Conservation (phyloP, 2,329 filamentous ascomycete species). For the Trichoderma hamatum region DNA sequence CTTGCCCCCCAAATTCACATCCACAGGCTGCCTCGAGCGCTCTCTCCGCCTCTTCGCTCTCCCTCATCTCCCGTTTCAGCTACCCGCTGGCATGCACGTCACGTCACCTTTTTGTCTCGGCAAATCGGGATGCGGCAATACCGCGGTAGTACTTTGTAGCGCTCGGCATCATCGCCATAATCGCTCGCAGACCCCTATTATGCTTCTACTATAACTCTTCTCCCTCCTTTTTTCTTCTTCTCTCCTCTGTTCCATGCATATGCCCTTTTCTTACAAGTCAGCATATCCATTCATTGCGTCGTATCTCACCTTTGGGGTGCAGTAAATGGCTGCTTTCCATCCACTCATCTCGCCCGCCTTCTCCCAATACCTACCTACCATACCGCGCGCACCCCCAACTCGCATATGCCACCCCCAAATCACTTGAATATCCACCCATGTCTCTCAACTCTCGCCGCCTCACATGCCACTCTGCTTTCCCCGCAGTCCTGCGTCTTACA, state of each 20-base stretch:
- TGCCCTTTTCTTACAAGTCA: not conserved
- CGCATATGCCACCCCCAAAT: not conserved
- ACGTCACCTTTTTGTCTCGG: slow-evolving; percentile 17
- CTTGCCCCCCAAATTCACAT: not conserved
- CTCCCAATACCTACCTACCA: not conserved
- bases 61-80: slow-evolving; percentile 20
- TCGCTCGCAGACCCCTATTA: not conserved
- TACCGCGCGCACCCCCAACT: not conserved
- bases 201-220: not conserved
- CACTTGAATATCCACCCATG: not conserved
- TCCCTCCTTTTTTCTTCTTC: not conserved
- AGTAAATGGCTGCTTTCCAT: not conserved
- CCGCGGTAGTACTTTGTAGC: not conserved
- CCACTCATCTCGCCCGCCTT: not conserved
- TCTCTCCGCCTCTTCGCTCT: not conserved
- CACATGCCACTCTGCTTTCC: slow-evolving; percentile 19
- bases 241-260: not conserved
- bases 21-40: not conserved
- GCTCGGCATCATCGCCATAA: not conserved
- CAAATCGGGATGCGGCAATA: not conserved
- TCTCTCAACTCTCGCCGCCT: slow-evolving; percentile 15
- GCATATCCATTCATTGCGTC: not conserved
- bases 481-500: slow-evolving; percentile 18
- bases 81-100: slow-evolving; percentile 23
- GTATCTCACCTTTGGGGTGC: not conserved